Evolutionary conservation across 192 early-diverging fungal species (phyloP), one percentile per base, ranked within the genome.

Genomic region (Gonapodya prolifera): DNA sequence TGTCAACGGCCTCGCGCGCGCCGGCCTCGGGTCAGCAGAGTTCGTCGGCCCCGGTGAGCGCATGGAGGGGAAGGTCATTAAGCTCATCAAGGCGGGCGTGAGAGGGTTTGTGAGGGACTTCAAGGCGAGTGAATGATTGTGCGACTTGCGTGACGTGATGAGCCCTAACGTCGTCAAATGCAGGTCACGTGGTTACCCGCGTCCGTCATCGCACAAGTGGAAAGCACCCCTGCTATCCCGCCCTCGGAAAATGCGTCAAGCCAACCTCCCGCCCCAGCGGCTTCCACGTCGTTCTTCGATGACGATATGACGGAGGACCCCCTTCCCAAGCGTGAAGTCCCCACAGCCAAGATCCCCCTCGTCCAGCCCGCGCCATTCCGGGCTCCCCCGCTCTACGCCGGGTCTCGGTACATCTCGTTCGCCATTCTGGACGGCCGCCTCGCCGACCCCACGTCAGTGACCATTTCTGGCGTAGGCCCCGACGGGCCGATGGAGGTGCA

Each of bases 21-120:
- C 76, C 32, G 87, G 87, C 23, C 80, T 78, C 28, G 87, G 87
- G 13, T 85, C 82, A 34, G 80, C 87, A 0, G 76, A 87, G 70
- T 82, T 82, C 75, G 87, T 88, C 0, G 80, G 81, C 2, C 78
- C 77, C 28, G 77, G 77, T 17, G 87, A 88, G 77, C 80, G 81
- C 34, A 83, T 89, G 84, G 82, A 89, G 31, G 79, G 75, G 30
- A 88, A 88, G 71, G 76, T 89, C 30, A 77, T 89, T 30, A 80
- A 80, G 35, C 86, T 89, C 85, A 75, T 88, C 33, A 88, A 89
- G 36, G 81, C 80, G 74, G 79, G 83, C 0, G 35, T 88, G 30
- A 75, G 81, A 36, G 80, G 83, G 70, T 81, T 81, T 0, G 75
- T 89, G 28, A 70, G 61, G 1, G 81, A 88, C 76, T 88, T 82